Evolutionary conservation across 148 eudicot species (phyloP).

Genomic region (Cornus florida): DNA sequence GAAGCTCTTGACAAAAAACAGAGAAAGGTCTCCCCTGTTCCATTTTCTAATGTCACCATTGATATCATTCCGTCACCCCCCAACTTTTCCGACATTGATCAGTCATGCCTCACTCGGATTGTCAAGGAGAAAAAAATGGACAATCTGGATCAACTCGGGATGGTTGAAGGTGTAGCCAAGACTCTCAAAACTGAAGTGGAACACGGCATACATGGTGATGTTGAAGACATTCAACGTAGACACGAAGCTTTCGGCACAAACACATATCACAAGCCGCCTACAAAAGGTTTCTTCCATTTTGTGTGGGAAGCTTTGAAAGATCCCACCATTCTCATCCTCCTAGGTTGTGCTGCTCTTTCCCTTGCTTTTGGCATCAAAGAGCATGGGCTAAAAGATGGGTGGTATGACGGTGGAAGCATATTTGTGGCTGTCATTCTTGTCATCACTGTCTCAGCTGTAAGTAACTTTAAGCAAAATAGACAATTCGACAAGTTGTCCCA

Average conservation of each 20-base stretch:
- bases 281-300: constrained; percentile 12
- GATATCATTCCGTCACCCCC: background rate
- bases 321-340: constrained; percentile 1
- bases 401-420: constrained; percentile 22
- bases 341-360: constrained; percentile 1
- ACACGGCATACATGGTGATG: constrained; percentile 1
- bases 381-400: constrained; percentile 7
- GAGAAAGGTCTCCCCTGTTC: background rate
- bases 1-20: background rate
- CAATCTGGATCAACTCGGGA: background rate
- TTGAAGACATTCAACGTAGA: background rate
- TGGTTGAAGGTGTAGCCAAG: constrained; percentile 3
- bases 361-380: constrained; percentile 11
- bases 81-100: constrained; percentile 8
- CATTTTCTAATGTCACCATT: background rate
- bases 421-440: constrained; percentile 14
- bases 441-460: constrained; percentile 12
- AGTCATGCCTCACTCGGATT: constrained; percentile 1
- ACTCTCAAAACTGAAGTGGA: constrained; percentile 15
- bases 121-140: constrained; percentile 4
- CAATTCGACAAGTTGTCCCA: constrained; percentile 10
- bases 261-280: constrained; percentile 7
- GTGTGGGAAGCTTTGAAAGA: constrained; percentile 22
- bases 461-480: constrained; percentile 14
- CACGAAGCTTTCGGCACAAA: constrained; percentile 8